phyloP scores from a whole-genome alignment of 2,329 filamentous ascomycete species.

The Cladorrhinum sp. region DNA sequence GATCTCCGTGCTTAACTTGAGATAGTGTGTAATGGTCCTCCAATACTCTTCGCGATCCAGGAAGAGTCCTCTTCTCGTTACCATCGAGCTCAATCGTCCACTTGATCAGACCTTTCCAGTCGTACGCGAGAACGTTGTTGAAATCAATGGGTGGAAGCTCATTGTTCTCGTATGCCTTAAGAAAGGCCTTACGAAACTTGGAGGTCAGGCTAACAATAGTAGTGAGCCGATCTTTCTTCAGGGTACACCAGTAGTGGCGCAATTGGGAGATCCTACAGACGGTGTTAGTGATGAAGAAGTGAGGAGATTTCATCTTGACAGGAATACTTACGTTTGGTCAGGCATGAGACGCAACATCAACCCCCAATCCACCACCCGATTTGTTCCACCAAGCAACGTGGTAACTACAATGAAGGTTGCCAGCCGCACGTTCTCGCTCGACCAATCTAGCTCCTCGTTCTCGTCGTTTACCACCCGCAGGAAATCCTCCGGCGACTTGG shows the following conservation, averaged over 20 bases:
- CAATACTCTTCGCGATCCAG: slow-evolving; percentile 44
- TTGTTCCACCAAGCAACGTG: slow-evolving; percentile 58
- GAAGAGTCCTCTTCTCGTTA: slow-evolving; percentile 47
- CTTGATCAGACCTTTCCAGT: slow-evolving; percentile 64
- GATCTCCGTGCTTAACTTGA: slow-evolving; percentile 34
- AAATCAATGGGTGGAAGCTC: slow-evolving; percentile 62
- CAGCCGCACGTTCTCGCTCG: slow-evolving; percentile 46
- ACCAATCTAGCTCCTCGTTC: slow-evolving; percentile 39
- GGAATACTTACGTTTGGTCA: slow-evolving; percentile 37
- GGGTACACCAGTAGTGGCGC: slow-evolving; percentile 53
- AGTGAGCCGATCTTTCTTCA: slow-evolving; percentile 49
- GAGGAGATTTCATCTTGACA: not conserved
- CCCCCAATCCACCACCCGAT: slow-evolving; percentile 60
- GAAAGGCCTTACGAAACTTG: slow-evolving; percentile 63
- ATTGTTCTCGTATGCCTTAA: slow-evolving; percentile 62
- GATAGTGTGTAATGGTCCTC: slow-evolving; percentile 40
- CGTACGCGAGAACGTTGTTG: slow-evolving; percentile 60
- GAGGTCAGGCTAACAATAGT: slow-evolving; percentile 56
- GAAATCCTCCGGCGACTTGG: slow-evolving; percentile 34
- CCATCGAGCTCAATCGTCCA: slow-evolving; percentile 58
- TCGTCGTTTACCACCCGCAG: slow-evolving; percentile 31
- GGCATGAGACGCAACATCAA: slow-evolving; percentile 56
- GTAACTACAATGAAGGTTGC: slow-evolving; percentile 58
- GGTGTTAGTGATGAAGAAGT: slow-evolving; percentile 4
- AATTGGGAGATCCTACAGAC: slow-evolving; percentile 42